Evolutionary conservation across 352 stramenopile genomes (phyloP).

Genomic region (Phytophthora boehmeriae): DNA sequence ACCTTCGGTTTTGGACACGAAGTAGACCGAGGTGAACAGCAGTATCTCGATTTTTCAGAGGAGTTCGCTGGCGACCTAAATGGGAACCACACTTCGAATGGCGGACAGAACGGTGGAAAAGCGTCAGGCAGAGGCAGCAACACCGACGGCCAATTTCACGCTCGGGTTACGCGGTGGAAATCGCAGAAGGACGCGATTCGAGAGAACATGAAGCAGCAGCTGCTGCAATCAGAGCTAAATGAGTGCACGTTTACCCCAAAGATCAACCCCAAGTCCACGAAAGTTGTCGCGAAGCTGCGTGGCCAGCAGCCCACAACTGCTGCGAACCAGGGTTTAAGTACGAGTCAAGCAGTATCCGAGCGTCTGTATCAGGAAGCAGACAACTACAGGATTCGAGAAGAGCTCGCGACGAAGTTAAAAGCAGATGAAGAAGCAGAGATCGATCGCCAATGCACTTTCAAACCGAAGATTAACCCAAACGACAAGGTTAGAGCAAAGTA

Average conservation of each 20-base stretch:
- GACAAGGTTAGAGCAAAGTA: conserved; percentile 84
- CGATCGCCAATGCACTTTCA: conserved; percentile 79
- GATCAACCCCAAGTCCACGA: conserved; percentile 78
- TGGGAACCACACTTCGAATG: conserved; percentile 9
- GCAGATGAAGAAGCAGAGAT: conserved; percentile 75
- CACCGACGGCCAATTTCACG: conserved; percentile 64
- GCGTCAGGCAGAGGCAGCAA: conserved; percentile 21
- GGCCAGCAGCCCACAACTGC: conserved; percentile 34
- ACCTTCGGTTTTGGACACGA: conserved; percentile 13
- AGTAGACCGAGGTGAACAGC: conserved; percentile 25
- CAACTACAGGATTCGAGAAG: conserved; percentile 75
- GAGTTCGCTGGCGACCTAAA: conserved; percentile 50
- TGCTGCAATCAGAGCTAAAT: conserved; percentile 71
- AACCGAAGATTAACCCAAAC: conserved; percentile 63
- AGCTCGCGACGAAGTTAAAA: conserved; percentile 65
- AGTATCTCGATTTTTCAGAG: conserved; percentile 57
- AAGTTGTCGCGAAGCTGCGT: conserved; percentile 67
- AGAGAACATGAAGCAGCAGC: conserved; percentile 83
- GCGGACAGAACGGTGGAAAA: conserved; percentile 29
- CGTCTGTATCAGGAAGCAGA: conserved; percentile 79
- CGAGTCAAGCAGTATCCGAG: conserved; percentile 57
- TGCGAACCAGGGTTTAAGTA: conserved; percentile 25
- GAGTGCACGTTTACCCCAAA: conserved; percentile 82
- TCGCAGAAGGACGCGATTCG: conserved; percentile 78
- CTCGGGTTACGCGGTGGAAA: conserved; percentile 77